Percentiles rank a stretch among this genome's conserved stretches.
Evolutionary conservation across 495 filamentous ascomycete genomes (phyloP).

Genomic region (Aspergillus saccharolyticus): DNA sequence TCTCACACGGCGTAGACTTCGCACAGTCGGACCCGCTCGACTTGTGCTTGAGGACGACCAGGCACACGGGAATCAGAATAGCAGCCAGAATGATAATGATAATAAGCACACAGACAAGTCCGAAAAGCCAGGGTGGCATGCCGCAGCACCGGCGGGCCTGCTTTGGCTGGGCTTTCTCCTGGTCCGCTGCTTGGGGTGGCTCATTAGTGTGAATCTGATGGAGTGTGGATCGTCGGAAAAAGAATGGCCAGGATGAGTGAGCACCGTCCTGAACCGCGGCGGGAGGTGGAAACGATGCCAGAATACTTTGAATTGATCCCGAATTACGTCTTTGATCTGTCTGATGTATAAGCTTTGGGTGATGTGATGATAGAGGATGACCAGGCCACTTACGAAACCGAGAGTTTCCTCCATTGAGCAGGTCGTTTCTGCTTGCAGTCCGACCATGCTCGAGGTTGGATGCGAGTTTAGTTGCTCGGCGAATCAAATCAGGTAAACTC

Average conservation of each 20-base stretch:
- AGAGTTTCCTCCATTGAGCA: constrained; percentile 28
- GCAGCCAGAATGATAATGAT: constrained; percentile 80
- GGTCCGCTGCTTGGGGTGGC: constrained; percentile 19
- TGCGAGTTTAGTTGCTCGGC: constrained; percentile 79
- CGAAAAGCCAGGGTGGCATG: constrained; percentile 74
- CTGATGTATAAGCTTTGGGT: not conserved
- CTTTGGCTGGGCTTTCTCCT: constrained; percentile 12
- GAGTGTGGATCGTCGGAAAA: constrained; percentile 34
- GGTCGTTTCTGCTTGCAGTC: constrained; percentile 66
- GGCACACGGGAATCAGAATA: constrained; percentile 76
- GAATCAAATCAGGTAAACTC: constrained; percentile 85
- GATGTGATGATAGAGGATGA: not conserved
- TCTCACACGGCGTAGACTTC: constrained; percentile 56
- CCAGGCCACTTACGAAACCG: constrained; percentile 22
- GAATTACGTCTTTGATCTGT: constrained; percentile 34
- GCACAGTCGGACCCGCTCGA: constrained; percentile 40
- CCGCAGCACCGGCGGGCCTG: constrained; percentile 61
- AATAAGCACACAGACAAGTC: constrained; percentile 61
- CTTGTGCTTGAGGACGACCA: constrained; percentile 65
- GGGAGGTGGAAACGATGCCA: constrained; percentile 87
- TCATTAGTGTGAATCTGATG: constrained; percentile 31
- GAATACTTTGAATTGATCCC: constrained; percentile 78
- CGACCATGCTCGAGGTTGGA: constrained; percentile 82
- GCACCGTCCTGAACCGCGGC: constrained; percentile 52
- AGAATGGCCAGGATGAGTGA: constrained; percentile 38